Evolutionary conservation across 2,329 filamentous ascomycete species (phyloP), one percentile per base, ranked within the genome.

Genomic region (Fusarium veterinarium): DNA sequence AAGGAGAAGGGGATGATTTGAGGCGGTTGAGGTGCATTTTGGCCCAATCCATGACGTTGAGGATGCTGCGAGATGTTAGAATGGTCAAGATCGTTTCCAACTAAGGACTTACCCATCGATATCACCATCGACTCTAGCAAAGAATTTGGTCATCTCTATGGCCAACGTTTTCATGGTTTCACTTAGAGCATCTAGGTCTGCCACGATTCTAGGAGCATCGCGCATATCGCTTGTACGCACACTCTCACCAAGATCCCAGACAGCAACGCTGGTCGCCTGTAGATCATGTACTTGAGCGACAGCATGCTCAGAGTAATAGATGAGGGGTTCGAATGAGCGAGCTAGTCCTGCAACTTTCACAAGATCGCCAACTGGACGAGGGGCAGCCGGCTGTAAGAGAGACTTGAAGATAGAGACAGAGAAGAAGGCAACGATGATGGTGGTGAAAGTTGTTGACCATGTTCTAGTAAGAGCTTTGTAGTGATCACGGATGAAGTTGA

Each of bases 11-110:
- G 25, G 88, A 84, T 28, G 86, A 86, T 69, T 90, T 89, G 63
- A 96, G 84, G 49, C 91, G 91, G 67, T 91, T 87, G 19, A 98
- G 89, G 81, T 98, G 95, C 73, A 95, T 91, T 78, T 92, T 92
- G 19, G 94, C 93, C 95, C 95, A 98, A 79, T 97, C 94, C 95
- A 98, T 98, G 57, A 97, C 94, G 68, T 96, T 92, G 40, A 98
- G 87, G 74, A 98, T 97, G 67, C 92, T 92, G 77, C 49, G 44
- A 41, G 20, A 25, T 55, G 58, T 73, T 59, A 75, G 71, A 72
- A 25, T 48, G 8, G 60, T 37, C 25, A 14, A 38, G 17, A 33
- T 13, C 3, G 40, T 14, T n/a, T 25, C n/a, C 10, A 57, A 48
- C 20, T 19, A 42, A 23, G 11, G 25, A 82, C 85, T 76, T 84